Evolutionary conservation across 164 flowering plant species (phyloP).

Genomic region (Berberis vulgaris): DNA sequence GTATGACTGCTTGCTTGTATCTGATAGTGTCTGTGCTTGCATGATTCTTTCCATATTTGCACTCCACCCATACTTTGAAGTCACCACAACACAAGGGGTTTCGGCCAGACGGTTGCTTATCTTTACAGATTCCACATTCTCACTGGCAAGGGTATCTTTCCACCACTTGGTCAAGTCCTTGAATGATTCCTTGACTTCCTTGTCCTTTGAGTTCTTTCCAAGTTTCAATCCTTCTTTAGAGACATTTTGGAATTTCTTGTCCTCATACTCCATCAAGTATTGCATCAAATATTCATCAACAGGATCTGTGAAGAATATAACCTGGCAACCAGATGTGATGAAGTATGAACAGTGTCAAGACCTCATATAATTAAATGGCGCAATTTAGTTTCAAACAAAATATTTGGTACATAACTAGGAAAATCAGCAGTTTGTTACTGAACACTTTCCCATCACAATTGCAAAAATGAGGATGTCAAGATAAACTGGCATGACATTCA

Average conservation of each 20-base stretch:
- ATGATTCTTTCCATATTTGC: slow-evolving; percentile 97
- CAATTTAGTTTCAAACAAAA: too few relatives aligned
- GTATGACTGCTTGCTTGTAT: slow-evolving; percentile 86
- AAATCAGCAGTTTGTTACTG: too few relatives aligned
- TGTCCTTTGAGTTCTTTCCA: slow-evolving; percentile 71
- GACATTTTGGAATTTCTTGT: slow-evolving; percentile 90
- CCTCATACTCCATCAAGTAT: slow-evolving; percentile 94
- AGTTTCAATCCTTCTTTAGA: slow-evolving; percentile 94
- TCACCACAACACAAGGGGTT: slow-evolving; percentile 95
- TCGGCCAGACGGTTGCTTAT: slow-evolving; percentile 78
- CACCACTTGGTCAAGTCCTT: slow-evolving; percentile 97
- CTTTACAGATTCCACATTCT: slow-evolving; percentile 89
- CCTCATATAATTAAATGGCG: not conserved
- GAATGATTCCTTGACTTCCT: slow-evolving; percentile 81
- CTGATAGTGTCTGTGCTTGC: slow-evolving; percentile 94
- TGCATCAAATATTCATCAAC: slow-evolving; percentile 98
- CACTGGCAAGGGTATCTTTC: slow-evolving; percentile 67
- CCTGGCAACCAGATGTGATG: slow-evolving; percentile 33
- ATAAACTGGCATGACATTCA: not conserved
- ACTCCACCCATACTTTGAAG: slow-evolving; percentile 97
- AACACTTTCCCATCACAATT: not conserved
- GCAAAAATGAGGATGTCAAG: not conserved
- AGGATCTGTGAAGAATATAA: slow-evolving; percentile 95
- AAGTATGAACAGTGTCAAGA: not conserved
- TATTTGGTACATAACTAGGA: too few relatives aligned